These are phyloP conservation scores for Neurospora sublineolata DNA, from an alignment of 495 filamentous ascomycete genomes.

Conservation along the genomic window DNA sequence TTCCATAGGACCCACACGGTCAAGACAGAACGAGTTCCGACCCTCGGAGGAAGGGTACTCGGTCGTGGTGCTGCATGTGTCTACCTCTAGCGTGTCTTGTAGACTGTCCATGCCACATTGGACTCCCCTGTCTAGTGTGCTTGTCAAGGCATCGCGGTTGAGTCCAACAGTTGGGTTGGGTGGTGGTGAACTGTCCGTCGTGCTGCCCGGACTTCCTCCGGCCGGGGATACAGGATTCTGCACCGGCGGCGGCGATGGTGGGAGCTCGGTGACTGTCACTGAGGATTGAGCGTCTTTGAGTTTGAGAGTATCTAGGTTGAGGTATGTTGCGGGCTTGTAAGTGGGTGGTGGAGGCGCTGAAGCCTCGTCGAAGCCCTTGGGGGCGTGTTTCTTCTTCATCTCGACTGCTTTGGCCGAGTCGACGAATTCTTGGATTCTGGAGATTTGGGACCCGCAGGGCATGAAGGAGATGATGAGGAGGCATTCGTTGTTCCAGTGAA, in stretches of 20 bases:
- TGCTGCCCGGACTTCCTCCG: neutral
- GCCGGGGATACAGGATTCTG: neutral
- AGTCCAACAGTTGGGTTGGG: neutral
- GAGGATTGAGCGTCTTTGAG: neutral
- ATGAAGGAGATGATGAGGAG: slow-evolving; percentile 25
- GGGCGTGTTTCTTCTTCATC: slow-evolving; percentile 24
- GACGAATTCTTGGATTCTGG: slow-evolving; percentile 28
- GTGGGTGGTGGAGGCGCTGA: neutral
- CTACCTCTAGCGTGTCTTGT: neutral
- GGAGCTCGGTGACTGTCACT: neutral
- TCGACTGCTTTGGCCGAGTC: slow-evolving; percentile 29
- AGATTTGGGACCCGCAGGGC: slow-evolving; percentile 18
- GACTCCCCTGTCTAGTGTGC: neutral
- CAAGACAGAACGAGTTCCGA: neutral
- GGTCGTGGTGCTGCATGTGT: neutral
- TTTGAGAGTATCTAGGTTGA: neutral
- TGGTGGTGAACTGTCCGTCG: neutral
- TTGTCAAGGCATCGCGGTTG: neutral
- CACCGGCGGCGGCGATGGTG: neutral
- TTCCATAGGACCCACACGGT: neutral
- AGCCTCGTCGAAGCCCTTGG: slow-evolving; percentile 12
- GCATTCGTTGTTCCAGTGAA: slow-evolving; percentile 30
- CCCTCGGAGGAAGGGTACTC: neutral
- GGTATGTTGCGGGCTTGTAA: neutral
- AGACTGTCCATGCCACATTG: neutral